A percentile compares a stretch with the other conserved stretches of the same genome.
Conservation (phyloP, 495 filamentous ascomycete genomes). For the Podospora pseudocomata region DNA sequence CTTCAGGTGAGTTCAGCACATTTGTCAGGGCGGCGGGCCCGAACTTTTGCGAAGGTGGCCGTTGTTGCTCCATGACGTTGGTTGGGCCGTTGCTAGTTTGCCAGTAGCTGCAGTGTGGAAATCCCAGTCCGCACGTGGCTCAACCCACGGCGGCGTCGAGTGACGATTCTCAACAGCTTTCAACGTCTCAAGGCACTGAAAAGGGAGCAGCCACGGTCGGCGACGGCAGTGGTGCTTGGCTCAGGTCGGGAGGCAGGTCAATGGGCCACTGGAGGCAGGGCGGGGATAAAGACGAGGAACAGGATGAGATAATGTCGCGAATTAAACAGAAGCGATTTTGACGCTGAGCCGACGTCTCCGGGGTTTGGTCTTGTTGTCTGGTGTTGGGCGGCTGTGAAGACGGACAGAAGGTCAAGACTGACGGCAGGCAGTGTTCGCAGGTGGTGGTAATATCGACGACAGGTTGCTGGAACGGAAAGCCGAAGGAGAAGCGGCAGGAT, state of each 20-base stretch:
- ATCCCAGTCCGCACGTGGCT: conserved; percentile 5
- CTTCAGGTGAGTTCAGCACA: conserved; percentile 49
- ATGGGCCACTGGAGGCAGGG: neutral
- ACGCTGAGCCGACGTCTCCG: neutral
- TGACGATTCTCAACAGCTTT: neutral
- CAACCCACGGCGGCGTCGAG: neutral
- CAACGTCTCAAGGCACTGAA: neutral
- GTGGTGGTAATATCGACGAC: conserved; percentile 16
- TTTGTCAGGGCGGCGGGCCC: conserved; percentile 43
- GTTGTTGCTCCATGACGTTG: conserved; percentile 35
- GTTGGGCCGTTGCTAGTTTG: conserved; percentile 1
- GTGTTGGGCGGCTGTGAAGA: neutral
- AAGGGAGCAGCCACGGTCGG: conserved; percentile 10
- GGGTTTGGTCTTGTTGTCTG: neutral
- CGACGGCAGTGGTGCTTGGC: neutral
- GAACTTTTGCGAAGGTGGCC: conserved; percentile 45
- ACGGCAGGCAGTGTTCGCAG: neutral
- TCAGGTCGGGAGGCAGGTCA: neutral
- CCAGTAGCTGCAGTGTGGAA: conserved; percentile 7
- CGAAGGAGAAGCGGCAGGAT: conserved; percentile 18
- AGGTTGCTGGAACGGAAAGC: conserved; percentile 7
- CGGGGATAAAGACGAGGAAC: neutral
- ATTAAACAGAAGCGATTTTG: neutral
- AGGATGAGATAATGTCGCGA: neutral
- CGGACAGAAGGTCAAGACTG: neutral